These are phyloP conservation scores for Kentomonas sorsogonicus DNA, from an alignment of 208 protist species.

Conservation along the genomic window DNA sequence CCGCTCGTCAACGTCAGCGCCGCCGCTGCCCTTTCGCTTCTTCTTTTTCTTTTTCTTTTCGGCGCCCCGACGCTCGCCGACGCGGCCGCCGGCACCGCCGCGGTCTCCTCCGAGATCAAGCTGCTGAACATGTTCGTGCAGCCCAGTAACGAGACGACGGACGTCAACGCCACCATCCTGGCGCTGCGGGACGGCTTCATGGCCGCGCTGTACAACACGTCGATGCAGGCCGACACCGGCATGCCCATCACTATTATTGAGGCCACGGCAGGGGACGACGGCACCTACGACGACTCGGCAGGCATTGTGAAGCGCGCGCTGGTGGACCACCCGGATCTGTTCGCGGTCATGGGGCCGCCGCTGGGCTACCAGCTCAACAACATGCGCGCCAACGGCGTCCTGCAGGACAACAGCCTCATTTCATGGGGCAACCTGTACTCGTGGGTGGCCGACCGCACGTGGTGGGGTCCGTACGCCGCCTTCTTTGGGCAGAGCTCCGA, in stretches of 20 bases:
- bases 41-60: neutral
- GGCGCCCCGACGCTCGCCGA: neutral
- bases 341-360: conserved; percentile 24
- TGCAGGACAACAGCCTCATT: conserved; percentile 25
- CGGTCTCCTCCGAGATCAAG: conserved; percentile 10
- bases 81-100: neutral
- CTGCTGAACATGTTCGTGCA: conserved; percentile 19
- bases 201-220: conserved; percentile 18
- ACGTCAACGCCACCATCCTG: conserved; percentile 5
- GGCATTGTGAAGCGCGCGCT: too few relatives aligned
- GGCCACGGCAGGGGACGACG: too few relatives aligned
- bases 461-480: conserved; percentile 25
- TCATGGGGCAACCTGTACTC: conserved; percentile 27
- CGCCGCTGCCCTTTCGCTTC: neutral
- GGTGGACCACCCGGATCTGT: conserved; percentile 11
- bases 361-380: conserved; percentile 8
- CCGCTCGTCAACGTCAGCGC: too few relatives aligned
- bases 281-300: too few relatives aligned
- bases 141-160: neutral
- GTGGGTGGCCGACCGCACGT: conserved; percentile 26
- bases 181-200: conserved; percentile 21
- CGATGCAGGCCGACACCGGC: too few relatives aligned
- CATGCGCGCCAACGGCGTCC: too few relatives aligned
- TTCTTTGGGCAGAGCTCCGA: conserved; percentile 34
- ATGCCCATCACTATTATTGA: too few relatives aligned